Evolutionary conservation across 805 yeast genomes (phyloP), one percentile per base, ranked within the genome.

Genomic region (Lipomyces oligophaga): DNA sequence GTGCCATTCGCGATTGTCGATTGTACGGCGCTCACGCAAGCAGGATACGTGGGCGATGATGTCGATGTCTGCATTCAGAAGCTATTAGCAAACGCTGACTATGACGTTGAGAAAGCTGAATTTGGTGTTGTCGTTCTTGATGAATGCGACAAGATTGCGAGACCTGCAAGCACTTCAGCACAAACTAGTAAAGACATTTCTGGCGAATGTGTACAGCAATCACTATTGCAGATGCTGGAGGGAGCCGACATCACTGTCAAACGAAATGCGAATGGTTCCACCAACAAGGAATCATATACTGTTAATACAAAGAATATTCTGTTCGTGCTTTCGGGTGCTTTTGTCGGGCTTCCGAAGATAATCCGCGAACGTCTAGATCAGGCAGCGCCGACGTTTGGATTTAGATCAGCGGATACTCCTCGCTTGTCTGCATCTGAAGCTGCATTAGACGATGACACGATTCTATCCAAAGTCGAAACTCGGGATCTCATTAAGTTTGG

Each of bases 201-300:
- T 1, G 83, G 83, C 5, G 83, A 79, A 61, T 83, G 83, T 39
- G 83, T 79, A 15, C 83, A 78, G 54, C 83, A 78, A 55, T 76
- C 81, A 0, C 59, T 78, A 11, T 58, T 78, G 52, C 79, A 79
- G 55, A 65, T 78, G 37, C 68, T 78, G 30, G 83, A 78, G 58
- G 83, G 83, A 2, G 73, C 79, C 16, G 69, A 65, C 10, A 74
- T 78, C 2, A 73, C 72, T 43, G 63, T 74, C n/a, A 69, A 68
- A 24, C 41, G 51, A 5, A 39, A 28, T 16, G 19, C 49, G 1
- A 34, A 18, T 8, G 44, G 30, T 21, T 37, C 44, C 13, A 45
- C 40, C 22, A 36, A 37, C 41, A 41, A 39, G 36, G 79, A 77
- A 36, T 63, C 70, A 0, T 74, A 67, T 54, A 67, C 72, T 8